A percentile compares a stretch with the other conserved stretches of the same genome.
Evolutionary conservation across 2,329 filamentous ascomycete genomes (phyloP).

Genomic region (Pestalotiopsis sp.): DNA sequence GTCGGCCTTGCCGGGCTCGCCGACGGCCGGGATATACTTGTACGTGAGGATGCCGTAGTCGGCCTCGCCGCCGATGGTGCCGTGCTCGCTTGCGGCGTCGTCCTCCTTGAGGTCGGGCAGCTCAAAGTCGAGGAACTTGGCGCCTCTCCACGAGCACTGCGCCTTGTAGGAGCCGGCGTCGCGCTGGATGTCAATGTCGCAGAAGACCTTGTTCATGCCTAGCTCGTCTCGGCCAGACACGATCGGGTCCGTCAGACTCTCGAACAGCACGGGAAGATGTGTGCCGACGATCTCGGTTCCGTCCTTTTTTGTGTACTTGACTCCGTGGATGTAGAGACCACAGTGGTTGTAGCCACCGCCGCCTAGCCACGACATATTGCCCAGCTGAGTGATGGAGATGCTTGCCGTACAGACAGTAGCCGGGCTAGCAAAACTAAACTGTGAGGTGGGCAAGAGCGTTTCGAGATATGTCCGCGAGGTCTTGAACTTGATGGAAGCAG

Average conservation of each 20-base stretch:
- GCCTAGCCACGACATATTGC: slow-evolving; percentile 62
- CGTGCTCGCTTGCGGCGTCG: slow-evolving; percentile 25
- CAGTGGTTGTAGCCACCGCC: slow-evolving; percentile 60
- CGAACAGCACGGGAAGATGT: slow-evolving; percentile 60
- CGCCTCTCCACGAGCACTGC: slow-evolving; percentile 43
- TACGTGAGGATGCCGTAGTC: slow-evolving; percentile 57
- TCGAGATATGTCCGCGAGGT: slow-evolving; percentile 51
- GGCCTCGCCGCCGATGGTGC: slow-evolving; percentile 18
- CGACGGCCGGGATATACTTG: slow-evolving; percentile 59
- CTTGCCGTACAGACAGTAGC: slow-evolving; percentile 47
- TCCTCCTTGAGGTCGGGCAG: slow-evolving; percentile 36
- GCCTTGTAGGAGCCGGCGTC: slow-evolving; percentile 35
- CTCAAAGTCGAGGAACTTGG: slow-evolving; percentile 40
- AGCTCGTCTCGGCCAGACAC: slow-evolving; percentile 62
- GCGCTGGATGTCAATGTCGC: slow-evolving; percentile 48
- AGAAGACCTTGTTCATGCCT: slow-evolving; percentile 62
- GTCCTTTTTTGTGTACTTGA: slow-evolving; percentile 55
- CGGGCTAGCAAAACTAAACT: slow-evolving; percentile 43
- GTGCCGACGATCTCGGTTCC: slow-evolving; percentile 52
- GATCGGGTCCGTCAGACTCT: slow-evolving; percentile 61
- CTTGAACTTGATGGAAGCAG: slow-evolving; percentile 51
- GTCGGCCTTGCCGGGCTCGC: slow-evolving; percentile 52
- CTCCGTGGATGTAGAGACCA: slow-evolving; percentile 65
- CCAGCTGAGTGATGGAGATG: slow-evolving; percentile 43
- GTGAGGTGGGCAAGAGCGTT: slow-evolving; percentile 45